phyloP scores from a whole-genome alignment of 2,329 filamentous ascomycete genomes.

The Exophiala sp. region DNA sequence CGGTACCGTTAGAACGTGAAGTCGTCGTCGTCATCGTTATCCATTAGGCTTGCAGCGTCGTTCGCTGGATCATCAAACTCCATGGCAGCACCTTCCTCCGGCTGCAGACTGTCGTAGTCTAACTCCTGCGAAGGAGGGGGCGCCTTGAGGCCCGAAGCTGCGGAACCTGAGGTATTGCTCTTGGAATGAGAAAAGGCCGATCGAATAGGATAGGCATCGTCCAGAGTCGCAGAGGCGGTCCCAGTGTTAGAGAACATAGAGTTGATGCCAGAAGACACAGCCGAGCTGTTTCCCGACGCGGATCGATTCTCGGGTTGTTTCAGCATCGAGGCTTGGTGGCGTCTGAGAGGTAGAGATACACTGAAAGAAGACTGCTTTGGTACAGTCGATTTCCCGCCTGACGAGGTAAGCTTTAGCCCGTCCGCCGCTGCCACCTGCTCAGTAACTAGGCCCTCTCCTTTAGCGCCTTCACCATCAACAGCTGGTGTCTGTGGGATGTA shows the following conservation, averaged over 20 bases:
- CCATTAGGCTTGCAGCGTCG: background rate
- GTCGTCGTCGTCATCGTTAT: conserved; percentile 8
- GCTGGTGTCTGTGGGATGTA: conserved; percentile 1
- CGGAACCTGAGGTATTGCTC: background rate
- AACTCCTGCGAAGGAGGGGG: background rate
- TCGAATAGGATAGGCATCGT: background rate
- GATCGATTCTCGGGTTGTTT: background rate
- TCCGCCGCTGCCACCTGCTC: background rate
- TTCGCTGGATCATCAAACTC: background rate
- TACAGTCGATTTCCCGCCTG: background rate
- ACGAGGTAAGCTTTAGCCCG: too few species aligned
- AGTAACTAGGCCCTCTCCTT: background rate
- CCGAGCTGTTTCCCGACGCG: conserved; percentile 2
- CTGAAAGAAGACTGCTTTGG: background rate
- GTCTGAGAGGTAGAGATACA: background rate
- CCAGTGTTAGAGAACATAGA: background rate
- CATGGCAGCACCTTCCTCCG: background rate
- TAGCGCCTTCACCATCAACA: background rate
- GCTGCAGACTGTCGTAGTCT: too few species aligned
- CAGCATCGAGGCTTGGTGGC: background rate
- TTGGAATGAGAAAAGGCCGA: background rate
- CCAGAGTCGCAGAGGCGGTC: conserved; percentile 5
- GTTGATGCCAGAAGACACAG: conserved; percentile 4
- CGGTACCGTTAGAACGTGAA: conserved; percentile 9
- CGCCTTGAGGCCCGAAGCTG: background rate